Base-by-base conservation (phyloP, 2,329 filamentous ascomycete species). In the Nemania sp. region DNA sequence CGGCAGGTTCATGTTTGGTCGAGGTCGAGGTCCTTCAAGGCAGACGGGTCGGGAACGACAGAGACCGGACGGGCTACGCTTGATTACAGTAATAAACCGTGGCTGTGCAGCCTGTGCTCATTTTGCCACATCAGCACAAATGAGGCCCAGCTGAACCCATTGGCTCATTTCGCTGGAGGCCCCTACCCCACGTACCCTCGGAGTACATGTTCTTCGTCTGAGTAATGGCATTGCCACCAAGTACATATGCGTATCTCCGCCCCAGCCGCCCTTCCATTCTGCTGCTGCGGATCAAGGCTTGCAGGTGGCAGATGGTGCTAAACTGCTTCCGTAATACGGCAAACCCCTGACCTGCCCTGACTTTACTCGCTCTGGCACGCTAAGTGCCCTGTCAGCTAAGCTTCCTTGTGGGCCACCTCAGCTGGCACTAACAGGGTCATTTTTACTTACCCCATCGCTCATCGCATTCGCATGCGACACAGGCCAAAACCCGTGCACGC, bases 231-330 rank as follows among this genome's bases (percentile, higher is more conserved):
- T 14, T 17, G 9, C 11, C 5, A 11, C 19, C 3, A 6, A 7
- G 49, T 53, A 49, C 26, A 26, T 23, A 7, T 14, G 5, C 28
- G n/a, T 12, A 31, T 17, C 6, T 6, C 19, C 2, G 6, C 8
- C 20, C 28, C 8, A 40, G 19, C 22, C 14, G 5, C 6, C 20
- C 37, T 53, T 53, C 20, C 19, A 17, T 26, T 23, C 44, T 31
- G 23, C 46, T 56, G 56, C 53, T 59, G 56, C 56, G 53, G 56
- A 51, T 43, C 33, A 23, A 41, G 53, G 56, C 53, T 59, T 59
- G 53, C 57, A 47, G 44, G 26, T 33, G 28, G 34, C 36, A 37
- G 48, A 28, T 43, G 48, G 15, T 43, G 41, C 54, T 51, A 51
- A 57, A 34, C 46, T 39, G 23, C 42, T 51, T 47, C 34, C 22